Evolutionary conservation across 1,284 basidiomycete species (phyloP), one percentile per base, ranked within the genome.

Genomic region (Heimioporus retisporus): DNA sequence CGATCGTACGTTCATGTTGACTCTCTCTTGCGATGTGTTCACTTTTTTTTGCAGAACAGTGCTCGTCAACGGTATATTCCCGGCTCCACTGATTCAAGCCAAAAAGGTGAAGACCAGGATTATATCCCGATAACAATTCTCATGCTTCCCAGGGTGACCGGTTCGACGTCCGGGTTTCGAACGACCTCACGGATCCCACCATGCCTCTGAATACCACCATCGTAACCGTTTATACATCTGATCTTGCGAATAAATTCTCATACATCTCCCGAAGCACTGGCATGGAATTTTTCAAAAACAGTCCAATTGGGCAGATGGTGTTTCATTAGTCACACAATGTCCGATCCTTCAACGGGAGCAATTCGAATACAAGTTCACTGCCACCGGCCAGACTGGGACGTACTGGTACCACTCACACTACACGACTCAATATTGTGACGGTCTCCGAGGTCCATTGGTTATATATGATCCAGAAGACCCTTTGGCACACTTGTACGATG

Each of bases 361-460:
- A 2, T 81, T 80, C 53, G 40, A 68, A n/a, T 60, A 81, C 46
- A 54, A 31, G 7, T 81, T 79, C 61, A 54, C 48, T 11, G 50
- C 63, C 19, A 46, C n/a, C 2, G 57, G 62, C 21, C 79, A 79
- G 55, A 75, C 59, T 4, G 77, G 79, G 59, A 77, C 78, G 10
- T 80, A 72, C 57, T 79, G 80, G 78, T 79, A 79, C 48, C 80
- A 79, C 57, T 81, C 80, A 6, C 76, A 78, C 54, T 75, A 65
- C 60, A 31, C 14, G 2, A 71, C 60, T 25, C 76, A 77, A 51
- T 85, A 86, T 64, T 85, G 83, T 61, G 84, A 86, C 61, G 85
- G 85, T 23, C 76, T 85, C 43, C 79, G 85, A 54, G 86, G 87
- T 2, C 73, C 80, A 6, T 44, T 79, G 15, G 77, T 84, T 15